A percentile compares a stretch with the other conserved stretches of the same genome.
These are phyloP conservation scores for Coelastrella sp. DNA, from an alignment of 139 green algal genomes.

Conservation along the genomic window DNA sequence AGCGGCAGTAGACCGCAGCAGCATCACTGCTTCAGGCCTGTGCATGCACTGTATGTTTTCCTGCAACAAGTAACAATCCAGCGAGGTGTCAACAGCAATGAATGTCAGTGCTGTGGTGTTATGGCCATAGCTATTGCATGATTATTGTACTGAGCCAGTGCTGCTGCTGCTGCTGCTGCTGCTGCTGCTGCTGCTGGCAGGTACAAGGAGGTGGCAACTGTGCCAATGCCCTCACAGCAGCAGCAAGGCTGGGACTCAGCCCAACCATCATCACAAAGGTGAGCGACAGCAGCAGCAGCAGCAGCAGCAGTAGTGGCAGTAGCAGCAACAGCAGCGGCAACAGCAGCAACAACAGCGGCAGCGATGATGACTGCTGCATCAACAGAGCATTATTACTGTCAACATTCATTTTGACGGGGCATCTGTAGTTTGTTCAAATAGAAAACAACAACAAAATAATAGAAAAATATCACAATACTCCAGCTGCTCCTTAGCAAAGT, in stretches of 20 bases:
- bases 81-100: neutral
- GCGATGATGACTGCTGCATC: too few relatives aligned
- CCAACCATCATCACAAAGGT: slow-evolving; percentile 88
- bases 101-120: neutral
- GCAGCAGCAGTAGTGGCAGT: neutral
- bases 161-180: neutral
- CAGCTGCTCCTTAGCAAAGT: neutral
- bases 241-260: slow-evolving; percentile 84
- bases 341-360: too few relatives aligned
- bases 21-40: neutral
- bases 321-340: neutral
- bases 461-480: too few relatives aligned
- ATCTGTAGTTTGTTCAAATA: too few relatives aligned
- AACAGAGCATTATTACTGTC: too few relatives aligned
- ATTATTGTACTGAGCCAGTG: neutral
- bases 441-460: too few relatives aligned
- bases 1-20: neutral
- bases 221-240: slow-evolving; percentile 94
- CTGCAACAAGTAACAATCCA: neutral
- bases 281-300: neutral
- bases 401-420: too few relatives aligned
- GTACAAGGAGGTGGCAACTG: slow-evolving; percentile 94
- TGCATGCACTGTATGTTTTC: neutral
- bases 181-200: slow-evolving; percentile 48
- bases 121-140: neutral